Evolutionary conservation across 2,329 filamentous ascomycete genomes (phyloP).

Genomic region (Alternaria arborescens): DNA sequence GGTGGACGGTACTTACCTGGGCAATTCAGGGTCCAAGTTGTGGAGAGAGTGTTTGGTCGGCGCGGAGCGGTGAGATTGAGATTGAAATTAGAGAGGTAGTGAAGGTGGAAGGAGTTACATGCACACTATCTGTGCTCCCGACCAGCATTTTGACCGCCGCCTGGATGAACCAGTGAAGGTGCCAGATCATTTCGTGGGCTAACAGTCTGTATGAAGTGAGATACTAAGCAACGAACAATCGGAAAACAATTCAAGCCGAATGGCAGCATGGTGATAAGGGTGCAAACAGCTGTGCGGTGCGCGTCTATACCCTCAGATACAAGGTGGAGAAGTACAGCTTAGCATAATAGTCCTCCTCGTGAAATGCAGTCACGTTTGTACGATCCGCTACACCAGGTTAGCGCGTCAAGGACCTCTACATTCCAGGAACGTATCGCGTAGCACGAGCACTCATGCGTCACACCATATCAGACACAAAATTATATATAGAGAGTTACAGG

Average conservation of each 20-base stretch:
- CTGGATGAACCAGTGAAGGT: background rate
- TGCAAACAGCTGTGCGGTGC: background rate
- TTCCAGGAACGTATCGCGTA: background rate
- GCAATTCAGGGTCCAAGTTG: constrained; percentile 1
- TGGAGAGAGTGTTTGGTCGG: background rate
- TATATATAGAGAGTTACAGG: background rate
- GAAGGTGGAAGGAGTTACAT: constrained; percentile 5
- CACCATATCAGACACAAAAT: background rate
- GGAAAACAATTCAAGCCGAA: background rate
- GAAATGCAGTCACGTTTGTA: background rate
- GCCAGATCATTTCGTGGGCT: background rate
- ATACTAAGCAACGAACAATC: background rate
- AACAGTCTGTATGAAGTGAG: background rate
- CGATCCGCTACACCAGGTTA: background rate
- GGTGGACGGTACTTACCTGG: background rate
- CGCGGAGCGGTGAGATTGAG: background rate
- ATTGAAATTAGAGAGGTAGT: background rate
- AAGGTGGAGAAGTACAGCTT: background rate
- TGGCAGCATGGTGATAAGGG: background rate
- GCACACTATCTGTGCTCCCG: background rate
- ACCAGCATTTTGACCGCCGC: background rate
- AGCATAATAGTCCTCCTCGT: background rate
- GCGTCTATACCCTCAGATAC: background rate
- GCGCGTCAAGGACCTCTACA: background rate
- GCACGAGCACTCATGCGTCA: background rate